These are phyloP conservation scores for Hemisphaericaspora lyxosophila DNA, from an alignment of 1,139 yeast species.

Conservation along the genomic window DNA sequence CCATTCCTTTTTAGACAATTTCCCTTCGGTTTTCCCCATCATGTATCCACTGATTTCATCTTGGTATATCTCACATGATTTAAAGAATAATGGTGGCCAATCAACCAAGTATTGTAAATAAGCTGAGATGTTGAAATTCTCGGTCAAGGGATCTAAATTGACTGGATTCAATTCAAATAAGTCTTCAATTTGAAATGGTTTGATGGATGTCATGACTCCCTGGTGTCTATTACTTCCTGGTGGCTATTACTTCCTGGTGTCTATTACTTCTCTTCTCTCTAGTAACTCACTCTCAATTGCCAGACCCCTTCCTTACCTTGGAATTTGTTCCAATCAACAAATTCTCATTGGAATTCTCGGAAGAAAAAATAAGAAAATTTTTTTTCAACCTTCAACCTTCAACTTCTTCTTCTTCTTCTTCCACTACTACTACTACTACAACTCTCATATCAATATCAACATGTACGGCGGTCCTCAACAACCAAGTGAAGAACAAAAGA, in stretches of 20 bases:
- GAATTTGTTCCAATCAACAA: no score
- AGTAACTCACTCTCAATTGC: no score
- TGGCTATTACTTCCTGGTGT: no score
- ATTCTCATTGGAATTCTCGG: neutral
- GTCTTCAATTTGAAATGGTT: slow-evolving; percentile 86
- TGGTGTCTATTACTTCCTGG: no score
- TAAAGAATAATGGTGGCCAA: slow-evolving; percentile 92
- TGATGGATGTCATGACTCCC: slow-evolving; percentile 85
- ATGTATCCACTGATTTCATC: slow-evolving; percentile 65
- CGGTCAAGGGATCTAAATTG: slow-evolving; percentile 86
- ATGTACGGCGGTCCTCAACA: slow-evolving; percentile 84
- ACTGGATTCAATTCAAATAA: slow-evolving; percentile 69
- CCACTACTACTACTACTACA: slow-evolving; percentile 3
- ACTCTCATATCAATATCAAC: no score
- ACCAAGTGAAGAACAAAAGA: slow-evolving; percentile 76
- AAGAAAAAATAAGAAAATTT: slow-evolving; percentile 1
- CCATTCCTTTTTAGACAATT: slow-evolving; percentile 68
- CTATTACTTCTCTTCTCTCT: neutral
- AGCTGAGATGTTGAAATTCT: slow-evolving; percentile 81
- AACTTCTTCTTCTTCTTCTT: neutral
- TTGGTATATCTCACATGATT: slow-evolving; percentile 48
- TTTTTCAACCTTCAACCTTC: neutral
- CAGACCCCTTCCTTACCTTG: no score
- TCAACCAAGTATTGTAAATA: slow-evolving; percentile 77
- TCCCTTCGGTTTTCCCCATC: slow-evolving; percentile 97